phyloP scores from a whole-genome alignment of 73 alveolate genomes.

The Paramecium tetraurelia region DNA sequence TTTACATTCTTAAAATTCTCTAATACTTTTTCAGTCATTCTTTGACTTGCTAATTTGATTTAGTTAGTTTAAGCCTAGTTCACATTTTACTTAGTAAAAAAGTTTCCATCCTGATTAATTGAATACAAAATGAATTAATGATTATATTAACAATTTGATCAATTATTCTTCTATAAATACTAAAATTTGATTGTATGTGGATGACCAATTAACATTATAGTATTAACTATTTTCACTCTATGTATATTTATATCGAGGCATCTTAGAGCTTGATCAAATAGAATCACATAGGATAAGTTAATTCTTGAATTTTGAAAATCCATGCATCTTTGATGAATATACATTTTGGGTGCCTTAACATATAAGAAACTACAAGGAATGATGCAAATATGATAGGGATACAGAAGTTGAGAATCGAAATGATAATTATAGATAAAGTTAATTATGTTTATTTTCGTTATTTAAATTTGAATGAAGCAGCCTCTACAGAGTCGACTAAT shows the following conservation, averaged over 20 bases:
- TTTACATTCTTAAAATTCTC: too few relatives aligned
- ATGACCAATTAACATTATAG: background rate
- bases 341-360: background rate
- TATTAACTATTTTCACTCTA: background rate
- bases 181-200: background rate
- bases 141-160: too few relatives aligned
- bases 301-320: background rate
- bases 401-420: background rate
- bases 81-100: too few relatives aligned
- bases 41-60: too few relatives aligned
- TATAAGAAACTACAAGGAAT: background rate
- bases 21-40: too few relatives aligned
- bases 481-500: background rate
- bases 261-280: background rate
- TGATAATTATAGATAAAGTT: slow-evolving; percentile 4
- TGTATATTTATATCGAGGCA: background rate
- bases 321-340: background rate
- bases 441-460: slow-evolving; percentile 11
- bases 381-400: background rate
- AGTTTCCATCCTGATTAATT: too few relatives aligned
- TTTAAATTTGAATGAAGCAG: slow-evolving; percentile 28
- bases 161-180: background rate
- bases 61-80: too few relatives aligned
- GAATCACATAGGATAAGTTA: background rate
- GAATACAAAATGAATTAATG: too few relatives aligned